Evolutionary conservation across 345 rosid species (phyloP).

Genomic region (Eutrema japonicum): DNA sequence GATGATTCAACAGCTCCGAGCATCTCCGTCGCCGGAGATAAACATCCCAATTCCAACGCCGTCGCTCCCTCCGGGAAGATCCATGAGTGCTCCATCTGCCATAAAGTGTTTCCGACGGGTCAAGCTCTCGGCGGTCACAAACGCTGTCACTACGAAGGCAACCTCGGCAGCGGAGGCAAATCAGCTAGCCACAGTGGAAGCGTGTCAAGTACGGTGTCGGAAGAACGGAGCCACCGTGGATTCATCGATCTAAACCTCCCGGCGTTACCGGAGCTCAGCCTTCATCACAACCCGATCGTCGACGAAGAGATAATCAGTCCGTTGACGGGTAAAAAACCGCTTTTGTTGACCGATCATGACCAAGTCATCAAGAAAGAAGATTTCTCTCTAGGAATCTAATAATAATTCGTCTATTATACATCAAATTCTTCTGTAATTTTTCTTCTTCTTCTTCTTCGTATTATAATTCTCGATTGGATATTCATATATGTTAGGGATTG

Average conservation of each 20-base stretch:
- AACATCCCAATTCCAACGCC: slow-evolving; percentile 24
- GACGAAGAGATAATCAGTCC: slow-evolving; percentile 78
- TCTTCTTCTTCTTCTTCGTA: slow-evolving; percentile 1
- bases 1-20: slow-evolving; percentile 37
- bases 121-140: slow-evolving; percentile 99
- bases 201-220: slow-evolving; percentile 53
- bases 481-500: slow-evolving; percentile 31
- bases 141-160: slow-evolving; percentile 95
- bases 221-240: slow-evolving; percentile 59
- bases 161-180: slow-evolving; percentile 42
- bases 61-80: slow-evolving; percentile 49
- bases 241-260: slow-evolving; percentile 85
- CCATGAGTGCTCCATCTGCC: slow-evolving; percentile 94
- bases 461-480: slow-evolving; percentile 22
- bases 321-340: slow-evolving; percentile 68
- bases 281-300: slow-evolving; percentile 15
- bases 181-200: slow-evolving; percentile 48
- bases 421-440: slow-evolving; percentile 18
- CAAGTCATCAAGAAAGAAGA: slow-evolving; percentile 45
- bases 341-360: slow-evolving; percentile 47
- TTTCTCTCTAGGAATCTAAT: slow-evolving; percentile 36
- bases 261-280: slow-evolving; percentile 67
- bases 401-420: slow-evolving; percentile 7
- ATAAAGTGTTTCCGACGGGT: slow-evolving; percentile 83
- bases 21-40: slow-evolving; percentile 20